Evolutionary conservation across 352 stramenopile species (phyloP).

Genomic region (Phytophthora aleatoria): DNA sequence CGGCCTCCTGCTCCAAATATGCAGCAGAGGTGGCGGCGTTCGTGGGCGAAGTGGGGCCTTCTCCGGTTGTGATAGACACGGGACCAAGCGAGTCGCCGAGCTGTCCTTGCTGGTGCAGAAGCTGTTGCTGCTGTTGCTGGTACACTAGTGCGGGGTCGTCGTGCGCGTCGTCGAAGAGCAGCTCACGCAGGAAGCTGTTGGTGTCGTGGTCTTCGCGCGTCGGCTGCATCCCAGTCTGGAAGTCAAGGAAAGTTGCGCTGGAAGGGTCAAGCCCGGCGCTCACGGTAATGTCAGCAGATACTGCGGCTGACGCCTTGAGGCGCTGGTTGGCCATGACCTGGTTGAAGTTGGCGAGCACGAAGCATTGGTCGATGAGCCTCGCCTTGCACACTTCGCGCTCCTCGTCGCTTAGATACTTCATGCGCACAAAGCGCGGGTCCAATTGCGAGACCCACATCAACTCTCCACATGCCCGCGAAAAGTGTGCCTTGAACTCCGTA

Average conservation of each 20-base stretch:
- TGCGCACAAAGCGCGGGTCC: conserved; percentile 53
- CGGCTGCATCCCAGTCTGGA: conserved; percentile 29
- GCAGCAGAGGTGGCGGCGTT: conserved; percentile 4
- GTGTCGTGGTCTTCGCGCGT: conserved; percentile 53
- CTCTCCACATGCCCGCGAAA: conserved; percentile 40
- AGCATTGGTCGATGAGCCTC: conserved; percentile 44
- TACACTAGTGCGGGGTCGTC: conserved; percentile 39
- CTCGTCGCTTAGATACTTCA: conserved; percentile 51
- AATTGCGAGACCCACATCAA: conserved; percentile 59
- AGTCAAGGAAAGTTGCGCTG: conserved; percentile 43
- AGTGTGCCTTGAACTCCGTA: conserved; percentile 43
- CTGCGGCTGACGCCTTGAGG: conserved; percentile 17
- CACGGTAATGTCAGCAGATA: conserved; percentile 10
- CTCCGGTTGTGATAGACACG: conserved; percentile 7
- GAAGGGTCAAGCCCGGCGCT: conserved; percentile 25
- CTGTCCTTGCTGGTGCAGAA: conserved; percentile 31
- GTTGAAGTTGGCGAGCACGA: conserved; percentile 46
- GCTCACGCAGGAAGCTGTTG: conserved; percentile 49
- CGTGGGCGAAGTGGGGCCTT: conserved; percentile 3
- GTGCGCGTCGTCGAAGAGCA: conserved; percentile 53
- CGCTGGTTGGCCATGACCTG: conserved; percentile 43
- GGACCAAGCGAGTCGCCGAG: conserved; percentile 18
- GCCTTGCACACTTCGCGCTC: conserved; percentile 52
- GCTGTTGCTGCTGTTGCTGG: conserved; percentile 42
- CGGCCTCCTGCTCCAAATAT: conserved; percentile 43